phyloP scores from a whole-genome alignment of 2,329 filamentous ascomycete species.

The Neurospora sp. region DNA sequence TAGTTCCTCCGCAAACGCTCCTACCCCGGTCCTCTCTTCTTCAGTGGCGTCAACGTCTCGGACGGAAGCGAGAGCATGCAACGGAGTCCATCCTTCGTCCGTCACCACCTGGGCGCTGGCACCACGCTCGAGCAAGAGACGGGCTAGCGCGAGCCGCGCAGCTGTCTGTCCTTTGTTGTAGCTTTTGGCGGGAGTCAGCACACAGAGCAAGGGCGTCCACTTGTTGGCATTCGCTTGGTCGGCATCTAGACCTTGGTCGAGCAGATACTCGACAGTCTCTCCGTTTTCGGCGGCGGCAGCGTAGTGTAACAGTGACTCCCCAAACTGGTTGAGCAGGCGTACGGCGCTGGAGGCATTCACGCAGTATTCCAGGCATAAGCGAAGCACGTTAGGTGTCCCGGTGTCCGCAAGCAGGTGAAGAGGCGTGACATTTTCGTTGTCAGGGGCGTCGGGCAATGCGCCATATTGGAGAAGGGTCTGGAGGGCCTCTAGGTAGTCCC shows the following conservation, averaged over 20 bases:
- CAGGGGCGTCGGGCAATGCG: conserved; percentile 9
- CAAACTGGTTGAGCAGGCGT: conserved; percentile 9
- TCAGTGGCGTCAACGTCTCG: not conserved
- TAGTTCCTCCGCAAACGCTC: not conserved
- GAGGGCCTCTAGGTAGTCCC: not conserved
- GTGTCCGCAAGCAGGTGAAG: conserved; percentile 10
- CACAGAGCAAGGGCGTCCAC: conserved; percentile 24
- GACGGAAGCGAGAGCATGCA: conserved; percentile 11
- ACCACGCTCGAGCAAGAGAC: conserved; percentile 15
- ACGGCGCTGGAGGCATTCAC: conserved; percentile 1
- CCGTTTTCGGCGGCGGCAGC: conserved; percentile 18
- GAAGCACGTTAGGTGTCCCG: conserved; percentile 11
- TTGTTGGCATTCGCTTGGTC: conserved; percentile 16
- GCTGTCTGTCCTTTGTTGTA: not conserved
- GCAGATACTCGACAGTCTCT: conserved; percentile 15
- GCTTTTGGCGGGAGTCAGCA: conserved; percentile 9
- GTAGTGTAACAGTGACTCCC: conserved; percentile 21
- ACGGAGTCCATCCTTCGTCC: conserved; percentile 18
- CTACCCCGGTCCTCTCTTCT: not conserved
- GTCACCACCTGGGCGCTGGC: conserved; percentile 13
- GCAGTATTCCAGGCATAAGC: conserved; percentile 11
- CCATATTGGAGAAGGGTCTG: conserved; percentile 15
- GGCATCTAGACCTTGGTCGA: conserved; percentile 13
- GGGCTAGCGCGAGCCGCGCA: conserved; percentile 5
- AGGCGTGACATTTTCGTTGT: conserved; percentile 16